Evolutionary conservation across 352 stramenopile genomes (phyloP).

Genomic region (Pythium phragmiticola): DNA sequence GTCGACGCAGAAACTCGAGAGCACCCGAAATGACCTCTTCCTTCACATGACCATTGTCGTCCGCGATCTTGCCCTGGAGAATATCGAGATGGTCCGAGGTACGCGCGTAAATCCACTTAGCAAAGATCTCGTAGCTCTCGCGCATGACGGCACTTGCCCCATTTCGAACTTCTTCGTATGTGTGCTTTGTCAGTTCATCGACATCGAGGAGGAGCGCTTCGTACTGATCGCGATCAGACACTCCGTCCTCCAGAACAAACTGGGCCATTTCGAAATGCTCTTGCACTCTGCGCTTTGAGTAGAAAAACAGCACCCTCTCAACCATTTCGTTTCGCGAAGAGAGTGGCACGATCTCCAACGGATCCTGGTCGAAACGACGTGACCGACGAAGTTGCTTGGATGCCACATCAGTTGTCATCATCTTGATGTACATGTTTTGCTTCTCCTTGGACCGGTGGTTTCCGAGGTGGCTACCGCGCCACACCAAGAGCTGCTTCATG

Average conservation of each 20-base stretch:
- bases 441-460: conserved; percentile 43
- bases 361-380: conserved; percentile 21
- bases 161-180: conserved; percentile 52
- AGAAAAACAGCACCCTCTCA: conserved; percentile 65
- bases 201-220: conserved; percentile 47
- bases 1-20: conserved; percentile 39
- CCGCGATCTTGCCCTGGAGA: conserved; percentile 37
- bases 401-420: conserved; percentile 46
- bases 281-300: conserved; percentile 53
- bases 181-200: conserved; percentile 49
- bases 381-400: conserved; percentile 43
- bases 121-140: conserved; percentile 49
- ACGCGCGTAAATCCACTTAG: conserved; percentile 49
- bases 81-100: conserved; percentile 43
- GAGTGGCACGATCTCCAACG: conserved; percentile 32
- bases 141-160: conserved; percentile 46
- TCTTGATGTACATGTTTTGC: conserved; percentile 53
- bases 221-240: conserved; percentile 29
- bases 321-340: conserved; percentile 68
- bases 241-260: conserved; percentile 31
- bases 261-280: conserved; percentile 63
- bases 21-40: conserved; percentile 42
- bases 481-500: conserved; percentile 54
- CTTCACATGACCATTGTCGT: conserved; percentile 30
- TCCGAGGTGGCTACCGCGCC: conserved; percentile 46